A percentile compares a stretch with the other conserved stretches of the same genome.
These are phyloP conservation scores for Colletotrichum lentis DNA, from an alignment of 2,329 filamentous ascomycete species.

Conservation along the genomic window DNA sequence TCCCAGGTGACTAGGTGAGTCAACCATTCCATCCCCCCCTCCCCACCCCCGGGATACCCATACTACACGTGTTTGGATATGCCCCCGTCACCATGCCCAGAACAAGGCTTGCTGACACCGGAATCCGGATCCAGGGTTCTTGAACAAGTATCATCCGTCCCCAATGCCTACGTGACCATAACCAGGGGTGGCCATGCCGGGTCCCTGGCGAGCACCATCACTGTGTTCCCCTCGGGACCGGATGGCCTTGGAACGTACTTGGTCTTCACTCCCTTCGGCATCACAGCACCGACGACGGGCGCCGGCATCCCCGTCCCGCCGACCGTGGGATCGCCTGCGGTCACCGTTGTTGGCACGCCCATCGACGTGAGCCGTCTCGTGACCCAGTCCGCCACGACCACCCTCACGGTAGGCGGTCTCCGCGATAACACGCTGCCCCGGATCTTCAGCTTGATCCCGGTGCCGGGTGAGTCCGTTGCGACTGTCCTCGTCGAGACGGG, in stretches of 20 bases:
- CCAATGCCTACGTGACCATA: conserved; percentile 32
- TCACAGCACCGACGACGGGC: conserved; percentile 7
- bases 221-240: conserved; percentile 21
- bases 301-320: conserved; percentile 6
- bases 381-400: conserved; percentile 13
- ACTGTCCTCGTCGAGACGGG: conserved; percentile 17
- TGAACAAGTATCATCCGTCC: conserved; percentile 6
- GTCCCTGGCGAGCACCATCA: conserved; percentile 30
- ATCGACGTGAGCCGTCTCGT: conserved; percentile 19
- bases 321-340: conserved; percentile 14
- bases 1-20: conserved; percentile 28
- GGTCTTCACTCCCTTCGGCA: conserved; percentile 24
- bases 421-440: neutral
- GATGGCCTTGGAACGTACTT: conserved; percentile 30
- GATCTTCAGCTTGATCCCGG: conserved; percentile 11
- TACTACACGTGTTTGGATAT: too few species aligned
- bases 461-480: conserved; percentile 5
- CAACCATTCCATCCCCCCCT: too few species aligned
- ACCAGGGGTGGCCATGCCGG: conserved; percentile 29
- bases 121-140: conserved; percentile 18
- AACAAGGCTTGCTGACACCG: neutral
- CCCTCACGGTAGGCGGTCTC: conserved; percentile 12
- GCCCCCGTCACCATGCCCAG: fast-evolving
- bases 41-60: too few species aligned
- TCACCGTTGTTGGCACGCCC: conserved; percentile 13